Evolutionary conservation across 192 early-diverging fungal species (phyloP), one percentile per base, ranked within the genome.

Genomic region (Gamsiella multidivaricata): DNA sequence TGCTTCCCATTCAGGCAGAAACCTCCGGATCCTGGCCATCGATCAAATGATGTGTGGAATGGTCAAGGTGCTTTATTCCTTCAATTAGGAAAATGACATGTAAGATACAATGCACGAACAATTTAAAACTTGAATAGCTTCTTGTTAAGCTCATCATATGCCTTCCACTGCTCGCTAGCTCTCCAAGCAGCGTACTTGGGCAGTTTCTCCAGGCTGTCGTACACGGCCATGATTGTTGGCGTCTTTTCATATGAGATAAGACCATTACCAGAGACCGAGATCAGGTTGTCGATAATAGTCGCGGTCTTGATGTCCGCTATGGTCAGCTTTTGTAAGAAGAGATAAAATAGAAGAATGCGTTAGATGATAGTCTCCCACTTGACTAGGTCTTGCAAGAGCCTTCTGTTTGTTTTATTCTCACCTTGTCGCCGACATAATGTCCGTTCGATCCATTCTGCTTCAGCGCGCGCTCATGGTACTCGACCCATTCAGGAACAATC

Each of bases 361-460:
- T 20, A 18, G 0, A 11, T 55, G 28, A 23, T 7, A 23, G 11
- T 51, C 23, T 22, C 6, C n/a, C n/a, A n/a, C n/a, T n/a, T n/a
- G n/a, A n/a, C n/a, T n/a, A n/a, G n/a, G n/a, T n/a, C n/a, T n/a
- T n/a, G 47, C 11, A 50, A 8, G 47, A 50, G 20, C 12, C 34
- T 55, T 55, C 0, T n/a, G 22, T 29, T 22, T 56, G 25, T 49
- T 61, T 33, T 33, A 49, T 61, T 31, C 26, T 23, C 29, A 69
- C 67, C 67, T 69, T 69, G 67, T 69, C 42, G 14, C 69, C 69
- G 37, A 71, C 60, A 37, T 71, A 71, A 57, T 71, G 60, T 18
- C 63, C 80, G 34, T 69, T 74, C 3, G 63, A 59, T 12, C 80
- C 61, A 36, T 69, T 81, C 10, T 46, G 25, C 43, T 49, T 25